Conservation (phyloP, 140 eudicot species). For the Ambrosia hybrid region DNA sequence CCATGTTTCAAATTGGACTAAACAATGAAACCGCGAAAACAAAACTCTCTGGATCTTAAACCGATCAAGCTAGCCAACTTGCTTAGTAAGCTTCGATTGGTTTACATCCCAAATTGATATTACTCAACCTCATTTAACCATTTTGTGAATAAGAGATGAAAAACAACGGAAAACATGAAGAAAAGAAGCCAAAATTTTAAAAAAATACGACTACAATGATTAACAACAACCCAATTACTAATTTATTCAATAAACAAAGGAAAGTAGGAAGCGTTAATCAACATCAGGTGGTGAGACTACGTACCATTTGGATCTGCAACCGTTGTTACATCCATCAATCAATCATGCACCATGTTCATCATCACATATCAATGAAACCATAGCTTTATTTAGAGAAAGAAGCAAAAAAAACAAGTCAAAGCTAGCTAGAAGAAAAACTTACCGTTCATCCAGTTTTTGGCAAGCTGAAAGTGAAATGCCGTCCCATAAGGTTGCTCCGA, state of each 20-base stretch:
- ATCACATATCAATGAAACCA: slow-evolving; percentile 21
- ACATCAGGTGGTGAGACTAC: neutral
- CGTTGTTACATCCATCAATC: neutral
- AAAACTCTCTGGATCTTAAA: too few relatives aligned
- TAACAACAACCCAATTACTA: too few relatives aligned
- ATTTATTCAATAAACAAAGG: neutral
- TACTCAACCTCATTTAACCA: too few relatives aligned
- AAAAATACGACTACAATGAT: neutral
- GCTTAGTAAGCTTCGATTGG: too few relatives aligned
- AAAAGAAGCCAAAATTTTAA: too few relatives aligned
- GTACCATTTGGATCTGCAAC: slow-evolving; percentile 46
- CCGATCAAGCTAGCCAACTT: too few relatives aligned
- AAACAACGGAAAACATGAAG: too few relatives aligned
- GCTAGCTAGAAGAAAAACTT: neutral
- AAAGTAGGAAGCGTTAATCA: neutral
- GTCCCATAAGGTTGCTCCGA: slow-evolving; percentile 39
- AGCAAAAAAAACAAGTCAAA: neutral
- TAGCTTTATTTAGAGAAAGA: neutral
- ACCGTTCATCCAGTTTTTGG: slow-evolving; percentile 52
- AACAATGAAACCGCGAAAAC: too few relatives aligned
- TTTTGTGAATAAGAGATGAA: neutral
- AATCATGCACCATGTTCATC: slow-evolving; percentile 22
- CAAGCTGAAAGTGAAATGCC: slow-evolving; percentile 50
- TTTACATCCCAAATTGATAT: too few relatives aligned
- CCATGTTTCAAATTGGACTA: too few relatives aligned